Conservation (phyloP, 345 rosid species). For the Litchi chinensis region DNA sequence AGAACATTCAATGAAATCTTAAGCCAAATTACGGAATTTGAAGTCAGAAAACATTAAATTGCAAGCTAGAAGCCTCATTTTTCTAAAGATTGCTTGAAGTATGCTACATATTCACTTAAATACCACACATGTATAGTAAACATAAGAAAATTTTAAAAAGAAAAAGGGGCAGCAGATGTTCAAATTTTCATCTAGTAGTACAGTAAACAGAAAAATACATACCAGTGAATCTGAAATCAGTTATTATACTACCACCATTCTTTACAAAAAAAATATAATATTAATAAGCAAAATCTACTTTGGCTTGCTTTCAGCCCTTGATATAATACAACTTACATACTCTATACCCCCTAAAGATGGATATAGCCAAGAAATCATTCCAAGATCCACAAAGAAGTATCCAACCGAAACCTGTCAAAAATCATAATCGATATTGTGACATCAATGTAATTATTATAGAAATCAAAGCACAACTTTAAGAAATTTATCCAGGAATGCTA, state of each 20-base stretch:
- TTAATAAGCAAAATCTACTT: not conserved
- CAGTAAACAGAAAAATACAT: not conserved
- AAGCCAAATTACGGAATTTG: not conserved
- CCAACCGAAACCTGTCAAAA: slow-evolving; percentile 80
- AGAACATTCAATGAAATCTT: not conserved
- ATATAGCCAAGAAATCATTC: slow-evolving; percentile 77
- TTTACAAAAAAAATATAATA: not conserved
- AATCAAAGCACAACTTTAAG: not conserved
- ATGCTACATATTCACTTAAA: not conserved
- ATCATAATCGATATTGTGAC: not conserved
- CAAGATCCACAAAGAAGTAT: slow-evolving; percentile 79
- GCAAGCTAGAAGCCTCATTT: not conserved
- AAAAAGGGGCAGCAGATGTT: not conserved
- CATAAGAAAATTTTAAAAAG: not conserved
- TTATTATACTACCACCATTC: not conserved
- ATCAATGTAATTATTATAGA: not conserved
- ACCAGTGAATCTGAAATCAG: not conserved
- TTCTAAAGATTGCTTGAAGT: not conserved
- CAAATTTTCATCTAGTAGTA: not conserved
- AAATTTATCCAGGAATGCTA: not conserved
- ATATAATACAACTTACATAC: slow-evolving; percentile 58
- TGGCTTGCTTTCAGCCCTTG: not conserved
- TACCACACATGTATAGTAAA: not conserved
- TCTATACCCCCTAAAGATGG: slow-evolving; percentile 89
- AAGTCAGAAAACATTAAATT: not conserved